phyloP scores from a whole-genome alignment of 1,284 basidiomycete species.

The Acaromyces ingoldii region DNA sequence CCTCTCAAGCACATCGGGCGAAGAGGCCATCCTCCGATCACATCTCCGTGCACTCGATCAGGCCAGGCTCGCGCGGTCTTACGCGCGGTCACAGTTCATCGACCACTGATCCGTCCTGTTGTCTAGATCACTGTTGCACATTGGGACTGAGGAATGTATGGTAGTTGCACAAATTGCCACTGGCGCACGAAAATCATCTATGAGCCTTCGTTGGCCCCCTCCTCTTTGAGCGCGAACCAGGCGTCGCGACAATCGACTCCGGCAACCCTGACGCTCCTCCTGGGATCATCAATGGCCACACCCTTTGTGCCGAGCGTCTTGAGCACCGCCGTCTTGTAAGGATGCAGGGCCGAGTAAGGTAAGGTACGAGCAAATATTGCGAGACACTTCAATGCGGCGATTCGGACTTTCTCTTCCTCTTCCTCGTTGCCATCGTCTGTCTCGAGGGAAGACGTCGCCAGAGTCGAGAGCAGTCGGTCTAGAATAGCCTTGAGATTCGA shows the following conservation, averaged over 20 bases:
- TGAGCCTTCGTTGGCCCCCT: neutral
- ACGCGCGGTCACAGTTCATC: too few species aligned
- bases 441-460: constrained; percentile 12
- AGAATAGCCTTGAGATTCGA: constrained; percentile 3
- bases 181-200: neutral
- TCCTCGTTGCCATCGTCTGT: constrained; percentile 15
- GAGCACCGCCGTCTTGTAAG: constrained; percentile 67
- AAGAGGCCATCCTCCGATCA: too few species aligned
- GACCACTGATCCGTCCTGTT: too few species aligned
- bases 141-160: too few species aligned
- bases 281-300: constrained; percentile 38
- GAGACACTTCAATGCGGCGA: constrained; percentile 70
- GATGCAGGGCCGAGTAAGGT: constrained; percentile 72
- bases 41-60: too few species aligned
- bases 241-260: constrained; percentile 30
- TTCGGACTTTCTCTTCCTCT: constrained; percentile 62
- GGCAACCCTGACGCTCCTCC: constrained; percentile 23
- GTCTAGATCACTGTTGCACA: too few species aligned
- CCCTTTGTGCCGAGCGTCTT: constrained; percentile 60
- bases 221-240: constrained; percentile 3
- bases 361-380: constrained; percentile 67
- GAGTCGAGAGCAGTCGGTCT: neutral
- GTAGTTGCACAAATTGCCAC: too few species aligned
- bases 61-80: too few species aligned
- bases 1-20: too few species aligned